phyloP scores from a whole-genome alignment of 495 filamentous ascomycete species.

The Amniculicola lignicola region DNA sequence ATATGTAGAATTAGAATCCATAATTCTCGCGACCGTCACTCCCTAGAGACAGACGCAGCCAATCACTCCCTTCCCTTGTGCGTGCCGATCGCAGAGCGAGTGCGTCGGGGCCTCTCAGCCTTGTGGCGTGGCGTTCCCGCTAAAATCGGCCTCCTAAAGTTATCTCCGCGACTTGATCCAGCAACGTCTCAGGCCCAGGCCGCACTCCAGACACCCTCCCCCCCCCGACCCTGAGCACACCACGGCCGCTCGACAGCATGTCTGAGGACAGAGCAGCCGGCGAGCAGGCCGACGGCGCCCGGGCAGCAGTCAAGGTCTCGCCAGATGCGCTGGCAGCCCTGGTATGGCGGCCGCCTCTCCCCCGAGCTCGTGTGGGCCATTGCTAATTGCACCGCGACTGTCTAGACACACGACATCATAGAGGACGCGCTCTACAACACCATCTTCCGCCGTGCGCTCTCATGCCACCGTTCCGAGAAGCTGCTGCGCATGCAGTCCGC shows the following conservation, averaged over 20 bases:
- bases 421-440: slow-evolving; percentile 45
- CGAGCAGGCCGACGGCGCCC: slow-evolving; percentile 8
- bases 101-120: background rate
- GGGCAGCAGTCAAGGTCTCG: slow-evolving; percentile 12
- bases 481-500: slow-evolving; percentile 64
- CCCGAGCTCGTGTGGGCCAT: slow-evolving; percentile 1
- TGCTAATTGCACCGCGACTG: slow-evolving; percentile 14
- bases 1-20: too few relatives aligned
- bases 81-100: background rate
- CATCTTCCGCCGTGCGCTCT: slow-evolving; percentile 45
- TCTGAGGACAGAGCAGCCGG: slow-evolving; percentile 31
- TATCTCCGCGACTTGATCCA: slow-evolving; percentile 16
- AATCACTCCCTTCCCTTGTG: too few relatives aligned
- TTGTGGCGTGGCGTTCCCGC: background rate
- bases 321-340: slow-evolving; percentile 20
- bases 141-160: background rate
- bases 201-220: background rate
- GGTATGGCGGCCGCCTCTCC: slow-evolving; percentile 10
- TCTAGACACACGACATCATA: slow-evolving; percentile 38
- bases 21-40: too few relatives aligned
- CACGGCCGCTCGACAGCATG: slow-evolving; percentile 27
- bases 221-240: background rate
- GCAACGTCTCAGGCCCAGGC: slow-evolving; percentile 13
- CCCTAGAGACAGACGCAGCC: too few relatives aligned
- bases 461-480: slow-evolving; percentile 49